Evolutionary conservation across 106 monocot genomes (phyloP).

Genomic region (Dioscorea zingiberensis): DNA sequence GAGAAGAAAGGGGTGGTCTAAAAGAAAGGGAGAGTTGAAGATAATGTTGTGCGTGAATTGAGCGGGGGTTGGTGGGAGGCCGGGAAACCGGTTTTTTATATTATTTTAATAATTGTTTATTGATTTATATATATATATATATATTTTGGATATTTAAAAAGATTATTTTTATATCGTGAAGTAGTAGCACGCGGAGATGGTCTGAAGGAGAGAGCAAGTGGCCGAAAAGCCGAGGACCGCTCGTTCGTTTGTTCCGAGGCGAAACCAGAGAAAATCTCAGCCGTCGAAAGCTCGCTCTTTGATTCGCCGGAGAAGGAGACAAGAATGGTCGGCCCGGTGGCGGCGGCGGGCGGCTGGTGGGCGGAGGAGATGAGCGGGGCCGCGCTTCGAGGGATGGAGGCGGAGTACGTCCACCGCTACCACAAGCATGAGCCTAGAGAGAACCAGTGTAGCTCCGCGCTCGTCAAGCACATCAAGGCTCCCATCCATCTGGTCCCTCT

Average conservation of each 20-base stretch:
- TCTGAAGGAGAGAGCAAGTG: not conserved
- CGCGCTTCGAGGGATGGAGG: constrained; percentile 9
- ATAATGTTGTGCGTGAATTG: not conserved
- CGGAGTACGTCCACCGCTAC: constrained; percentile 24
- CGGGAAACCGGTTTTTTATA: not conserved
- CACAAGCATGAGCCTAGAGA: constrained; percentile 32
- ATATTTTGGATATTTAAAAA: too few species aligned
- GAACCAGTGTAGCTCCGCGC: constrained; percentile 33
- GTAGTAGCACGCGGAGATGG: not conserved
- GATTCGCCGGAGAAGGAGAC: not conserved
- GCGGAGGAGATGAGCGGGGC: constrained; percentile 2
- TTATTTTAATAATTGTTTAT: too few species aligned
- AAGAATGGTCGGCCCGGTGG: not conserved
- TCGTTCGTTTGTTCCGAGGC: not conserved
- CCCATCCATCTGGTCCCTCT: constrained; percentile 39
- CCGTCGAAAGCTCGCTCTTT: too few species aligned
- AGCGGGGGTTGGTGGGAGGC: not conserved
- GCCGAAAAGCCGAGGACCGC: not conserved
- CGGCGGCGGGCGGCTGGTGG: constrained; percentile 10
- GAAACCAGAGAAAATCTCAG: not conserved
- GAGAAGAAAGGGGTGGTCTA: not conserved
- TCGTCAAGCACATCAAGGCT: constrained; percentile 44
- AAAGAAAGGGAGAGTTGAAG: not conserved
- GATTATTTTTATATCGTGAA: too few species aligned
- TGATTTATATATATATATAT: too few species aligned